Evolutionary conservation across 2,329 filamentous ascomycete species (phyloP), one percentile per base, ranked within the genome.

Genomic region (Cytospora leucostoma): DNA sequence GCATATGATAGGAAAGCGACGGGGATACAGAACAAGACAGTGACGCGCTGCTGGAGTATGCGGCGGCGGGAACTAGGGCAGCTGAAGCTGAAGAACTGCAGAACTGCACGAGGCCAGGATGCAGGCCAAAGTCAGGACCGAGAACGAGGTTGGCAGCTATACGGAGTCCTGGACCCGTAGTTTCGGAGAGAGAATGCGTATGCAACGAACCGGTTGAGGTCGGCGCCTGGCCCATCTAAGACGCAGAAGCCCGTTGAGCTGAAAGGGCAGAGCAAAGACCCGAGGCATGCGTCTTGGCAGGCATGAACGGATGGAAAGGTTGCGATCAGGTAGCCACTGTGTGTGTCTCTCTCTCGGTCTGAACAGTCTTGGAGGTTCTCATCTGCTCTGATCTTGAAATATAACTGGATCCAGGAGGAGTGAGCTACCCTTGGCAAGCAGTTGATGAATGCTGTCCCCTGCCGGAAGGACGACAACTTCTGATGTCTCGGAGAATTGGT

Each of bases 251-350:
- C 55, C 50, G 35, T 53, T 60, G 56, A 56, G 35, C 59, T 56
- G 56, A 44, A 62, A 27, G 35, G 27, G 44, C n/a, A 47, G 44
- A 19, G 44, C 5, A n/a, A 57, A 11, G 59, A 52, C 55, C 63
- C 59, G 63, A 65, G 55, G 19, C 51, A 53, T 54, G 54, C 44
- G 35, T 32, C 63, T 62, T 62, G 59, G 59, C 63, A 54, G 37
- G 27, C 27, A 27, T 27, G 27, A 27, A 27, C 27, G 4, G 63
- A 59, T 58, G 50, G 54, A 55, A 37, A 61, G 15, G 50, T 11
- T 55, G 51, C 51, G 35, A 1, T 47, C 19, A 27, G 13, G 35
- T 37, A 54, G n/a, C 53, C 57, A 33, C 38, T 57, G 4, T 59
- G 21, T 12, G 5, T 15, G 34, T 27, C 17, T 21, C 21, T 19